Conservation (phyloP, 441 rosid species). For the Syzygium syzygioides region DNA sequence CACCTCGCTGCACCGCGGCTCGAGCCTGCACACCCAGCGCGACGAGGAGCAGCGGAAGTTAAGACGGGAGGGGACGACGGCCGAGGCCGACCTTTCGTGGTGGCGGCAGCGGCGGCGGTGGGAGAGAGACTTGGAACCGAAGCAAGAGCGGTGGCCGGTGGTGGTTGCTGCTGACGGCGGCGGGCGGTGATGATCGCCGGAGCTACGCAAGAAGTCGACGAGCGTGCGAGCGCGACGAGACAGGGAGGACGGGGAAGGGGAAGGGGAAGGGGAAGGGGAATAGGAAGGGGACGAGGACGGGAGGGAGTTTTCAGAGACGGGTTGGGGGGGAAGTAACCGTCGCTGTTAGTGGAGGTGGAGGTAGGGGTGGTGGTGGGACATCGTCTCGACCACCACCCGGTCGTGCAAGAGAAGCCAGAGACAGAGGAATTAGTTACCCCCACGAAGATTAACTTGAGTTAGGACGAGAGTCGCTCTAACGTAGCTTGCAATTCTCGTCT, state of each 20-base stretch:
- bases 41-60: not conserved
- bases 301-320: not conserved
- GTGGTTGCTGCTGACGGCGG: not conserved
- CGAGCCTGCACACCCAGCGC: not conserved
- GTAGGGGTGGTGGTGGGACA: not conserved
- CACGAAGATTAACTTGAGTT: not conserved
- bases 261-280: not conserved
- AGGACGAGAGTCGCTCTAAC: not conserved
- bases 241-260: not conserved
- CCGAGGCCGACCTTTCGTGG: not conserved
- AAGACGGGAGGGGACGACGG: not conserved
- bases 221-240: not conserved
- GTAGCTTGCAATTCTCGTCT: constrained; percentile 10
- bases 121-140: not conserved
- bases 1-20: not conserved
- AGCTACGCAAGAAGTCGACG: not conserved
- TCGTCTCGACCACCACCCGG: not conserved
- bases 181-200: not conserved
- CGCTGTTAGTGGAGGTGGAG: not conserved
- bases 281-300: not conserved
- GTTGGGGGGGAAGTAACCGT: not conserved
- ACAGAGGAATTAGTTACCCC: not conserved
- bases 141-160: not conserved
- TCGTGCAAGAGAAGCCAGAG: not conserved
- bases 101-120: not conserved